These are phyloP conservation scores for Pholiota adiposa DNA, from an alignment of 1,284 basidiomycete genomes.

Conservation along the genomic window DNA sequence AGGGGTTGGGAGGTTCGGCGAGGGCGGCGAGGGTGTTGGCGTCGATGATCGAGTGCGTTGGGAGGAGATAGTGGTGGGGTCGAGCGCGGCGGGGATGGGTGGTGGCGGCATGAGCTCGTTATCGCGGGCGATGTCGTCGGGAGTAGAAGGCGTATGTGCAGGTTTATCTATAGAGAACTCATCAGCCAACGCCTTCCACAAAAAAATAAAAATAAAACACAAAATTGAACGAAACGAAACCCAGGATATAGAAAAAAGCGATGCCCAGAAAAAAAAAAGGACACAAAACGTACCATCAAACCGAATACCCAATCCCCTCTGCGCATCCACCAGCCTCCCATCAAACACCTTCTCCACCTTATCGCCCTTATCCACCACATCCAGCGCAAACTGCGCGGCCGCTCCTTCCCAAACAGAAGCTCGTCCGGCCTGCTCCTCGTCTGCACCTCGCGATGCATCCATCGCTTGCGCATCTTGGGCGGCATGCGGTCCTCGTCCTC, in stretches of 20 bases:
- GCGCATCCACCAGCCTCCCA: neutral
- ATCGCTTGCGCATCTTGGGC: constrained; percentile 66
- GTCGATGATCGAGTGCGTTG: neutral
- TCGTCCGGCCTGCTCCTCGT: constrained; percentile 23
- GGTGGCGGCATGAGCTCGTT: neutral
- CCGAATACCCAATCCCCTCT: constrained; percentile 20
- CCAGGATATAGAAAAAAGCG: no score
- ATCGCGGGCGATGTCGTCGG: neutral
- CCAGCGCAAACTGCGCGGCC: no score
- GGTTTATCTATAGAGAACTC: constrained; percentile 24
- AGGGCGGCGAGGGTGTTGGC: neutral
- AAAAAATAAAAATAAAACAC: neutral
- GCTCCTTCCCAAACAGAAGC: neutral
- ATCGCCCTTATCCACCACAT: neutral
- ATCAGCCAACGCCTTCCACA: neutral
- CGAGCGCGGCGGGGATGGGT: neutral
- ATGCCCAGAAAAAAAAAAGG: neutral
- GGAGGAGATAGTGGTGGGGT: neutral
- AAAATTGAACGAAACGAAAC: no score
- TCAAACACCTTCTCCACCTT: neutral
- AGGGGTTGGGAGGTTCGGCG: neutral
- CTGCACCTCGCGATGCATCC: constrained; percentile 36
- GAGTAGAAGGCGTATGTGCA: neutral
- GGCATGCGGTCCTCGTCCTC: constrained; percentile 51
- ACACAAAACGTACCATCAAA: constrained; percentile 14